Base-by-base conservation (phyloP, 1,284 basidiomycete genomes). In the Ustilago xerochloae region DNA sequence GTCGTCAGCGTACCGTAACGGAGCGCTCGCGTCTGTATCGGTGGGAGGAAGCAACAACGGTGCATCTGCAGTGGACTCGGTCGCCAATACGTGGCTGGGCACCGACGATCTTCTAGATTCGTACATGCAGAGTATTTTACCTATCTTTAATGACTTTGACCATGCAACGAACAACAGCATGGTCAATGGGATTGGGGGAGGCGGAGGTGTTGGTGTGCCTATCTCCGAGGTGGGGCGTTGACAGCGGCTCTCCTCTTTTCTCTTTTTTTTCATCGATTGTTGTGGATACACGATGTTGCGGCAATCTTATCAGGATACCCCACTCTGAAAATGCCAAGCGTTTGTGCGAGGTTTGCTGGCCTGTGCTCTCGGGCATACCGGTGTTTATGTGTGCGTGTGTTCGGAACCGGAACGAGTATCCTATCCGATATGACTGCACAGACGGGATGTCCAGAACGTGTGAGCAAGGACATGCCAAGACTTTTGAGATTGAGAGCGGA, bases 71-170 rank as follows among this genome's bases (percentile, higher is more conserved):
- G 16, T 64, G 22, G 64, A 73, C 20, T 49, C 70, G 24, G 49
- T 64, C 15, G 67, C 70, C 13, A 73, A 36, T 41, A 67, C 60
- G 2, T 73, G 70, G 70, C 50, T 73, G 29, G 70, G 70, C 33
- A 73, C 70, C 5, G 70, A 73, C 46, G 70, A 73, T 20, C 49
- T 73, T 39, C 36, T 73, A 45, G 70, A 73, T 18, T 57, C 60
- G 43, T 73, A 73, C 61, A 73, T 73, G 70, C 70, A 73, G 36
- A 73, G 70, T 39, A 73, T 73, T 46, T 26, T 73, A 41, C 70
- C 70, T 18, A 73, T 73, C 52, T 73, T 73, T 32, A 73, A 73
- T 36, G 70, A 73, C 39, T 73, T 73, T 36, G 70, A 73, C n/a
- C 70, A 73, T 33, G 57, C 56, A 7, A 67, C 60, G 38, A 67